Conservation (phyloP, 2,329 filamentous ascomycete genomes). For the Botrytis elliptica region DNA sequence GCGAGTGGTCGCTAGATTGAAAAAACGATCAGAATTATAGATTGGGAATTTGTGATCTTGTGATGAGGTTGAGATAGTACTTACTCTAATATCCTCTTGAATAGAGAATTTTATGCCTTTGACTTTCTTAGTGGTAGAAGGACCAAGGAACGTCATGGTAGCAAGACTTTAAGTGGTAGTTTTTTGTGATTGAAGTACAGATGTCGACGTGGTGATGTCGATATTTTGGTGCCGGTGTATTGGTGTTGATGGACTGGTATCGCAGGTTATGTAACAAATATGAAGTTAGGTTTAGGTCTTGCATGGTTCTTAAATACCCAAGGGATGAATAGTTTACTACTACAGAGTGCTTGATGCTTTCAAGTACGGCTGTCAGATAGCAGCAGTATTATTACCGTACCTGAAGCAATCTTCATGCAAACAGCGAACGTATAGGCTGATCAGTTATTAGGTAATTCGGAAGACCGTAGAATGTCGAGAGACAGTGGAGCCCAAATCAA, state of each 20-base stretch:
- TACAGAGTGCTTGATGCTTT: neutral
- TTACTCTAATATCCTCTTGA: constrained; percentile 6
- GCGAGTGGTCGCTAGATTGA: neutral
- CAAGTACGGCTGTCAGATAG: neutral
- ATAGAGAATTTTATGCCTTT: neutral
- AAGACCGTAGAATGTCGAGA: neutral
- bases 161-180: neutral
- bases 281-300: neutral
- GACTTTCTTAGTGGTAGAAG: neutral
- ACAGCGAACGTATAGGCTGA: no score
- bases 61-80: neutral
- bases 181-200: neutral
- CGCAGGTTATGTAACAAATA: neutral
- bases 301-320: neutral
- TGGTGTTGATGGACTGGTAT: neutral
- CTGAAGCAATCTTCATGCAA: neutral
- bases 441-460: no score
- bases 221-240: neutral
- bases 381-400: neutral
- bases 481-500: neutral
- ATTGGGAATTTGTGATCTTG: neutral
- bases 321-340: neutral
- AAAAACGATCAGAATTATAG: neutral
- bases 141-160: neutral
- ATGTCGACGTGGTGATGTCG: neutral